Evolutionary conservation across 768 basidiomycete species (phyloP).

Genomic region (Tubosaeta sp.): DNA sequence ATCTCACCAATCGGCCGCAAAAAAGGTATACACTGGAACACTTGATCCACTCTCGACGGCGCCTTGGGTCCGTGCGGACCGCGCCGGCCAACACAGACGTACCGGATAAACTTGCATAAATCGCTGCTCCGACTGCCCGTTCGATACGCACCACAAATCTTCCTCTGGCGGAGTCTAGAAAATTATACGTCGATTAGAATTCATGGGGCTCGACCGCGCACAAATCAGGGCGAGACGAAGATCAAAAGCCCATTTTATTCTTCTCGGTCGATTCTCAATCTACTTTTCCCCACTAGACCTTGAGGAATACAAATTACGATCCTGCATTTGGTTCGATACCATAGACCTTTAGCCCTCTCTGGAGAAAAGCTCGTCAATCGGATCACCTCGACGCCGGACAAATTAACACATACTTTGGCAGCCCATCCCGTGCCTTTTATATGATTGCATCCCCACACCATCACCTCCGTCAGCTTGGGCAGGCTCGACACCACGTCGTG

Average conservation of each 20-base stretch:
- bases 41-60: no score
- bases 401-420: conserved; percentile 35
- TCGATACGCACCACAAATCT: not conserved
- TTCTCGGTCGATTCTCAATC: not conserved
- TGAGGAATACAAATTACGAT: not conserved
- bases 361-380: not conserved
- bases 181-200: not conserved
- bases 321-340: conserved; percentile 39
- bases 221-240: not conserved
- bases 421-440: conserved; percentile 43
- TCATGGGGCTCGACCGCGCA: no score
- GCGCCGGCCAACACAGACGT: no score
- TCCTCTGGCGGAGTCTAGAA: not conserved
- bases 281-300: not conserved
- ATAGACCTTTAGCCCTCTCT: conserved; percentile 27
- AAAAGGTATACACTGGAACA: no score
- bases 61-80: no score
- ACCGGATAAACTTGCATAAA: no score
- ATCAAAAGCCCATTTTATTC: not conserved
- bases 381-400: not conserved
- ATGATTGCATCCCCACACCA: conserved; percentile 53
- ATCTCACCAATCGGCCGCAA: no score
- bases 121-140: not conserved
- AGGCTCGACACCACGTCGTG: conserved; percentile 57
- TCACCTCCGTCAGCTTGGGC: conserved; percentile 39